Evolutionary conservation across 2,329 filamentous ascomycete genomes (phyloP).

Genomic region (Aspergillus costaricaensis): DNA sequence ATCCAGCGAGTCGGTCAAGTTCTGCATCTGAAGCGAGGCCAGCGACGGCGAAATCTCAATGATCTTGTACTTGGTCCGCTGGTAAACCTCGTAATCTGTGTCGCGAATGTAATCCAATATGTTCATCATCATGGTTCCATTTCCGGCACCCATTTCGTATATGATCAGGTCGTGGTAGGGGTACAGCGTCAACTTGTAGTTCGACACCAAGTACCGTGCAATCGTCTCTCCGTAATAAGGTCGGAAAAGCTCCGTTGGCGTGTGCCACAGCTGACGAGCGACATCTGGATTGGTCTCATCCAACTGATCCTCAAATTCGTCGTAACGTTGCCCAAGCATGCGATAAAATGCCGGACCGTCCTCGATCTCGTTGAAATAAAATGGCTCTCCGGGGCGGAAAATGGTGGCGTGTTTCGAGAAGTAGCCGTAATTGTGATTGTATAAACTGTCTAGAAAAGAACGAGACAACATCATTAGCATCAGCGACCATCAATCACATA

Average conservation of each 20-base stretch:
- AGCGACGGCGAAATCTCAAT: slow-evolving; percentile 90
- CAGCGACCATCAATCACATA: background rate
- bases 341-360: slow-evolving; percentile 85
- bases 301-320: slow-evolving; percentile 83
- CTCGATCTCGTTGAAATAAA: slow-evolving; percentile 77
- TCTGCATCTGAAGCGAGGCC: slow-evolving; percentile 73
- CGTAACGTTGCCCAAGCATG: slow-evolving; percentile 76
- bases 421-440: slow-evolving; percentile 93
- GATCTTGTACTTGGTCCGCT: slow-evolving; percentile 88
- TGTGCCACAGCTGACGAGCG: slow-evolving; percentile 94
- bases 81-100: slow-evolving; percentile 86
- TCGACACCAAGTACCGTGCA: slow-evolving; percentile 90
- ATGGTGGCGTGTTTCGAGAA: slow-evolving; percentile 97
- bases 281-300: slow-evolving; percentile 72
- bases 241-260: slow-evolving; percentile 92
- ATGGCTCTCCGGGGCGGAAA: slow-evolving; percentile 88
- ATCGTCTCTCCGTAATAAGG: slow-evolving; percentile 97
- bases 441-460: slow-evolving; percentile 71
- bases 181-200: slow-evolving; percentile 92
- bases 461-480: background rate
- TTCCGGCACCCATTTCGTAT: slow-evolving; percentile 97
- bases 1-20: slow-evolving; percentile 66
- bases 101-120: slow-evolving; percentile 95
- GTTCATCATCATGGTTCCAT: slow-evolving; percentile 97
- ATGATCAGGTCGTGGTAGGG: slow-evolving; percentile 97